Percentiles rank a stretch among this genome's conserved stretches.
These are phyloP conservation scores for Saturnispora silvae DNA, from an alignment of 805 yeast species.

Conservation along the genomic window DNA sequence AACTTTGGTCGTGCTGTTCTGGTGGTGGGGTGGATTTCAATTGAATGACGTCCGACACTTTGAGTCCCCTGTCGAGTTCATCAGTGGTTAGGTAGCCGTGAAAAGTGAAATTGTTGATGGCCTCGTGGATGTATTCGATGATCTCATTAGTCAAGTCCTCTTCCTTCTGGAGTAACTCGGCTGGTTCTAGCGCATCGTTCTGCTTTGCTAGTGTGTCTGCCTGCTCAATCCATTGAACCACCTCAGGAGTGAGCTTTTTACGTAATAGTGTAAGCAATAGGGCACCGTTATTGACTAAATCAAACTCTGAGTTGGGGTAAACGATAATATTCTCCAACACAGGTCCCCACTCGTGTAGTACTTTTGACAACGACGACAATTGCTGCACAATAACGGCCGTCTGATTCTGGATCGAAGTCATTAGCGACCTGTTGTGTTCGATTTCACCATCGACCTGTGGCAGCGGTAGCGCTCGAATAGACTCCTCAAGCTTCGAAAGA, in stretches of 20 bases:
- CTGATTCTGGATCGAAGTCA: conserved; percentile 72
- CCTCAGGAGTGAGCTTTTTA: conserved; percentile 85
- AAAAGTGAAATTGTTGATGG: conserved; percentile 44
- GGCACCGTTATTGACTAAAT: conserved; percentile 75
- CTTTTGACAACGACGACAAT: conserved; percentile 61
- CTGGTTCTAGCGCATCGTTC: not conserved
- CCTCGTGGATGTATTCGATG: conserved; percentile 38
- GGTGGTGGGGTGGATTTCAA: not conserved
- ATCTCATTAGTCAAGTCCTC: conserved; percentile 71
- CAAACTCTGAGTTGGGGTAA: conserved; percentile 77
- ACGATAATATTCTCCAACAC: conserved; percentile 58
- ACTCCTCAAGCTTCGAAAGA: conserved; percentile 43
- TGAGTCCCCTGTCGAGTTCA: conserved; percentile 29
- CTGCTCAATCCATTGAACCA: conserved; percentile 67
- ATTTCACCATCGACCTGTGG: conserved; percentile 20
- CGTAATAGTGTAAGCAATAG: conserved; percentile 74
- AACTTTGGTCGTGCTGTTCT: not conserved
- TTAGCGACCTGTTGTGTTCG: conserved; percentile 26
- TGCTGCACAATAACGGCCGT: conserved; percentile 77
- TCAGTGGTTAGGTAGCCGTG: conserved; percentile 49
- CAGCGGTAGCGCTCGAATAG: conserved; percentile 29
- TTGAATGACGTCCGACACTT: conserved; percentile 14
- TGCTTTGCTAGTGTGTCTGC: conserved; percentile 18
- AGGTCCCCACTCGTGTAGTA: conserved; percentile 51
- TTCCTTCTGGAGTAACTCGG: conserved; percentile 23